Conservation (phyloP, 352 stramenopile genomes). For the Globisporangium middletonii region DNA sequence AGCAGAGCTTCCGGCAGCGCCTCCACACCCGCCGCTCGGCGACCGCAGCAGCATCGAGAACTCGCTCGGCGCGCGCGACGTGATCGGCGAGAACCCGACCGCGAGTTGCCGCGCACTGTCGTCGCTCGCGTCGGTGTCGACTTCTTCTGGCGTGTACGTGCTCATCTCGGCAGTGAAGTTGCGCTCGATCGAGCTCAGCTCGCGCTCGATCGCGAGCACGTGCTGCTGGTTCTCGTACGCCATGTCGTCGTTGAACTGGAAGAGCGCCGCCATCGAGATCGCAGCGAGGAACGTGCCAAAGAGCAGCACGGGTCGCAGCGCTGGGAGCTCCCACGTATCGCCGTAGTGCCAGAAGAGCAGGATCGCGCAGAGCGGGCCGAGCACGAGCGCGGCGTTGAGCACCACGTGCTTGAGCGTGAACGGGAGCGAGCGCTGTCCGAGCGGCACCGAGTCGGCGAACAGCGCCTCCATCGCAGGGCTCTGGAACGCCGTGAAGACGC, state of each 20-base stretch:
- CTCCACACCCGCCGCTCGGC: neutral
- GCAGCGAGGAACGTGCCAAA: slow-evolving; percentile 56
- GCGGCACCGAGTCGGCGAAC: slow-evolving; percentile 78
- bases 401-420: slow-evolving; percentile 77
- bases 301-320: slow-evolving; percentile 59
- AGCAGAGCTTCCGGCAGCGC: neutral
- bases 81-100: slow-evolving; percentile 14
- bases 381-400: slow-evolving; percentile 38
- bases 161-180: slow-evolving; percentile 58
- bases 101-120: neutral
- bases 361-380: slow-evolving; percentile 54
- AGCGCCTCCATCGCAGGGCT: slow-evolving; percentile 73
- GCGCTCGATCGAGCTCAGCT: slow-evolving; percentile 56
- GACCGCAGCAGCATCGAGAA: slow-evolving; percentile 26
- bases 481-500: slow-evolving; percentile 69
- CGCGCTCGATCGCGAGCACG: slow-evolving; percentile 45
- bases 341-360: slow-evolving; percentile 67
- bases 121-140: slow-evolving; percentile 5
- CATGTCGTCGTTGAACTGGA: slow-evolving; percentile 76
- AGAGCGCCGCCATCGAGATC: slow-evolving; percentile 53
- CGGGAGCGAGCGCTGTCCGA: slow-evolving; percentile 55
- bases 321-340: slow-evolving; percentile 64
- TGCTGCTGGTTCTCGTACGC: slow-evolving; percentile 62
- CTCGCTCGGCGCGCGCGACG: slow-evolving; percentile 19
- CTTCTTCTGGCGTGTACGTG: slow-evolving; percentile 19